Percentiles rank a stretch among this genome's conserved stretches.
Conservation (phyloP, 805 yeast genomes). For the Brettanomyces sp. region DNA sequence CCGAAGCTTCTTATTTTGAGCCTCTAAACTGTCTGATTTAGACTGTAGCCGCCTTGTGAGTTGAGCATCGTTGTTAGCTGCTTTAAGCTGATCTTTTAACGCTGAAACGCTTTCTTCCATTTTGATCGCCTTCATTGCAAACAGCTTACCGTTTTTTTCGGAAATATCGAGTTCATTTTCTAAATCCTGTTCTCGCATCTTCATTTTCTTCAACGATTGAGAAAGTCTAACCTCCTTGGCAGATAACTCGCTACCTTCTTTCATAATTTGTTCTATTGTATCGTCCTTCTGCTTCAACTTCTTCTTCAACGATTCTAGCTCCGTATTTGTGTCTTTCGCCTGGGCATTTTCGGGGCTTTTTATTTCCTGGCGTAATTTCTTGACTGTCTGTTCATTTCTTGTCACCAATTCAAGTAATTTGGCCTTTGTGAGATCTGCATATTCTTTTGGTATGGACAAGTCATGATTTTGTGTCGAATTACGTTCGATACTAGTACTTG, state of each 20-base stretch:
- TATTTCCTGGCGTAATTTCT: not conserved
- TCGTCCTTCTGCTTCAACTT: constrained; percentile 43
- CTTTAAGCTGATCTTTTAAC: constrained; percentile 1
- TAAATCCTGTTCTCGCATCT: constrained; percentile 30
- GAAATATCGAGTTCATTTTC: constrained; percentile 27
- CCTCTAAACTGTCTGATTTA: constrained; percentile 3
- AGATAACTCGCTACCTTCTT: constrained; percentile 70
- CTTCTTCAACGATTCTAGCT: constrained; percentile 9
- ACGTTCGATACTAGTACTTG: too few relatives aligned
- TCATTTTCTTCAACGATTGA: constrained; percentile 56
- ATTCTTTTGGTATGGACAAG: constrained; percentile 7
- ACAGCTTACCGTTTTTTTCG: constrained; percentile 17
- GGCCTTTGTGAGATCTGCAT: constrained; percentile 1
- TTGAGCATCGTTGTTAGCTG: constrained; percentile 19
- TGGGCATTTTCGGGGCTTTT: constrained; percentile 3
- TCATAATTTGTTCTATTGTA: constrained; percentile 54
- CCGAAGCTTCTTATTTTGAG: not conserved
- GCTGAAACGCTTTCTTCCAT: constrained; percentile 15
- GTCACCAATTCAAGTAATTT: not conserved
- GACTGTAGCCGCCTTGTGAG: not conserved
- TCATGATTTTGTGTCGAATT: too few relatives aligned
- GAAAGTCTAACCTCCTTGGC: constrained; percentile 60
- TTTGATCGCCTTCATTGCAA: constrained; percentile 4
- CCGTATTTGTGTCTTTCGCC: not conserved
- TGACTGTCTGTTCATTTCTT: not conserved